Percentiles rank a stretch among this genome's conserved stretches.
These are phyloP conservation scores for Boletus sp. DNA, from an alignment of 768 basidiomycete genomes.

Conservation along the genomic window DNA sequence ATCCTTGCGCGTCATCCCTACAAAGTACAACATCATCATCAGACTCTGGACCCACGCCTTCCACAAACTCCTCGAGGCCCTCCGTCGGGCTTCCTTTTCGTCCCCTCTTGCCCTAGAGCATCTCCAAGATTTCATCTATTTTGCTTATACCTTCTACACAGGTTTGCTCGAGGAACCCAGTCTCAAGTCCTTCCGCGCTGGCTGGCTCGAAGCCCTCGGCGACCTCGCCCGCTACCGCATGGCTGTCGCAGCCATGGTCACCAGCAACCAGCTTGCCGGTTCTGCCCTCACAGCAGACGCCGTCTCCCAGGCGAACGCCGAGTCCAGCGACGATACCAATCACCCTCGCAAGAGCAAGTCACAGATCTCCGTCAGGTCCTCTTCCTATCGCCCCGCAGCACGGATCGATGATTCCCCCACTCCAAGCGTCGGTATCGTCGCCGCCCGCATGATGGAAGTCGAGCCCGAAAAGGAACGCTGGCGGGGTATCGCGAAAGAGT, in stretches of 20 bases:
- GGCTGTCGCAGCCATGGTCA: conserved; percentile 87
- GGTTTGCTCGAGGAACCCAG: conserved; percentile 79
- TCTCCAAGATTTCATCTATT: conserved; percentile 92
- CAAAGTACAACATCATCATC: conserved; percentile 93
- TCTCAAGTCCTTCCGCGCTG: conserved; percentile 64
- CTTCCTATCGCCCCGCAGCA: conserved; percentile 49
- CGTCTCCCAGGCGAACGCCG: conserved; percentile 43
- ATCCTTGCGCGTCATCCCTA: conserved; percentile 83
- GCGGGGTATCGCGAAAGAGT: conserved; percentile 84
- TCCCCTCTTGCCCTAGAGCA: conserved; percentile 75
- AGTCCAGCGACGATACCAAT: conserved; percentile 20
- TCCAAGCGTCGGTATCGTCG: conserved; percentile 82
- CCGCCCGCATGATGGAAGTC: conserved; percentile 76
- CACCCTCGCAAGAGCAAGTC: conserved; percentile 38
- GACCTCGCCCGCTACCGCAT: conserved; percentile 94
- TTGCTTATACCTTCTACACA: conserved; percentile 92
- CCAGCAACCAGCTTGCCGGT: conserved; percentile 43
- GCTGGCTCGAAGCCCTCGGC: conserved; percentile 96
- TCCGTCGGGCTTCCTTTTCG: conserved; percentile 78
- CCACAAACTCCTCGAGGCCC: conserved; percentile 83
- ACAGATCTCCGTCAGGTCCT: conserved; percentile 20
- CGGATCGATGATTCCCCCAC: conserved; percentile 63
- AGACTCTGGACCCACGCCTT: conserved; percentile 92
- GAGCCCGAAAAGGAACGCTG: conserved; percentile 92
- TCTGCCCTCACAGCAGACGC: conserved; percentile 54